Percentiles rank a stretch among this genome's conserved stretches.
These are phyloP conservation scores for Pseudotulostoma volvatum DNA, from an alignment of 495 filamentous ascomycete species.

Conservation along the genomic window DNA sequence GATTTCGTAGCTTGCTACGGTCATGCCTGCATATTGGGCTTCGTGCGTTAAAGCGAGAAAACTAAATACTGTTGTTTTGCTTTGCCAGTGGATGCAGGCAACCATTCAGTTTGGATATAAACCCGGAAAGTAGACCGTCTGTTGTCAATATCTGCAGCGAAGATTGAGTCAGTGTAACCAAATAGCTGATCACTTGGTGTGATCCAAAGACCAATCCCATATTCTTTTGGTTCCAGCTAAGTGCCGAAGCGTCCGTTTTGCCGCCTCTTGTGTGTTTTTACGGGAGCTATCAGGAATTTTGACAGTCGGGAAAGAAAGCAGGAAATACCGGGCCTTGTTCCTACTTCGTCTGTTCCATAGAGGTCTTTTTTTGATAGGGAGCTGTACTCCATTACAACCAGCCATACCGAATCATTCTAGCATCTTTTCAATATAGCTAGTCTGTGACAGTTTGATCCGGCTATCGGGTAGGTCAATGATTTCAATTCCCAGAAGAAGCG, in stretches of 20 bases:
- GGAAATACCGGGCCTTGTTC: background rate
- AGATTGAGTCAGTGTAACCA: background rate
- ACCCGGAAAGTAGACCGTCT: background rate
- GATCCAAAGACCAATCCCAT: background rate
- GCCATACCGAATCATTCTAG: background rate
- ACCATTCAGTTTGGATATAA: background rate
- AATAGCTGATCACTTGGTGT: background rate
- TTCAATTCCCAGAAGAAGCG: background rate
- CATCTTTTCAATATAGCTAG: background rate
- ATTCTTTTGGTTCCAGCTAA: background rate
- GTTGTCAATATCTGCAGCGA: background rate
- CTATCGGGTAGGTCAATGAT: background rate
- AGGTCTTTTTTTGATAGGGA: background rate
- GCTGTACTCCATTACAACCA: background rate
- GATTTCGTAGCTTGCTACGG: background rate
- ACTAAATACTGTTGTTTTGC: background rate
- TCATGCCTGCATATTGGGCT: background rate
- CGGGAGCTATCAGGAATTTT: background rate
- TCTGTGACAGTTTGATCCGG: background rate
- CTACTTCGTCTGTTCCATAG: background rate
- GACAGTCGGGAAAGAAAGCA: background rate
- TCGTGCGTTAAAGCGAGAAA: background rate
- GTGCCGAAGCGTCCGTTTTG: background rate
- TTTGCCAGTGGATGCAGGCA: background rate
- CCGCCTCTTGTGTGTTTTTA: background rate